These are phyloP conservation scores for thale cress (Arabidopsis thaliana) DNA, from an alignment of 345 rosid species.

Conservation along the genomic window DNA sequence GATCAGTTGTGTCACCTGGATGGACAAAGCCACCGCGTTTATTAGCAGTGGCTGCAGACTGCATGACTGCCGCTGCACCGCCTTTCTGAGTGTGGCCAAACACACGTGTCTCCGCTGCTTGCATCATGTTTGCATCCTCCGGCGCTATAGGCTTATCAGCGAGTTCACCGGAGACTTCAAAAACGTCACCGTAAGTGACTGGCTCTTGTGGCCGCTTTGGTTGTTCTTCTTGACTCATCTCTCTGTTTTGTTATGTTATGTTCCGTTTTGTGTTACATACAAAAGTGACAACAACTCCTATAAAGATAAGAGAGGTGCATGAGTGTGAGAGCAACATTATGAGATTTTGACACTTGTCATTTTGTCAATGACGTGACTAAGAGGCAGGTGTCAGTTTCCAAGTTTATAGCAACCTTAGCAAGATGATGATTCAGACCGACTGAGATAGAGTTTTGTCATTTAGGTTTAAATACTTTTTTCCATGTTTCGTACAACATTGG, in stretches of 20 bases:
- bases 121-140: constrained; percentile 79
- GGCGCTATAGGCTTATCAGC: constrained; percentile 59
- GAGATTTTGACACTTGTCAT: constrained; percentile 17
- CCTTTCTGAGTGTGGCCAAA: constrained; percentile 67
- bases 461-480: background rate
- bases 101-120: constrained; percentile 62
- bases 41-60: constrained; percentile 63
- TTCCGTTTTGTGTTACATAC: background rate
- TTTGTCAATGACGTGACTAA: constrained; percentile 18
- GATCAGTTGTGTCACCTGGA: constrained; percentile 46
- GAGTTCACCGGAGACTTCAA: constrained; percentile 61
- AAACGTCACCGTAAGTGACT: constrained; percentile 64
- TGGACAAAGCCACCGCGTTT: constrained; percentile 63
- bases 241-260: background rate
- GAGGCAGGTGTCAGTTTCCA: constrained; percentile 36
- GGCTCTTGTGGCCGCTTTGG: constrained; percentile 57
- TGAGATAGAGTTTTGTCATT: background rate
- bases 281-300: background rate
- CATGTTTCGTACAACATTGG: background rate
- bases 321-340: background rate
- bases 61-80: constrained; percentile 69
- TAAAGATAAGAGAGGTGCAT: constrained; percentile 1
- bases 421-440: background rate
- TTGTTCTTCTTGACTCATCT: constrained; percentile 70
- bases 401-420: background rate